These are phyloP conservation scores for Malus hybrid DNA, from an alignment of 331 rosid genomes.

Conservation along the genomic window DNA sequence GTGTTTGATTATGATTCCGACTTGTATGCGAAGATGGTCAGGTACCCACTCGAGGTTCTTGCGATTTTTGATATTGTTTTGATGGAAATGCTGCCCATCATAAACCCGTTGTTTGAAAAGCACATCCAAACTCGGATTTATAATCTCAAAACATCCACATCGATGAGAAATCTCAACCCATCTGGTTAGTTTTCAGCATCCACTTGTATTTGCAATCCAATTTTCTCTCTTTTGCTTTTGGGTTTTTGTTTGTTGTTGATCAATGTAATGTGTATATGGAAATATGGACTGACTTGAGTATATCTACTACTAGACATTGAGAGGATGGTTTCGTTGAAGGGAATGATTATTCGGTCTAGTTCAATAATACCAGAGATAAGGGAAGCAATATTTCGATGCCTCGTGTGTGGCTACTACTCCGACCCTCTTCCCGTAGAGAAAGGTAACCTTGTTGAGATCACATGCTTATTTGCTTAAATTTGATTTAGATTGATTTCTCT, in stretches of 20 bases:
- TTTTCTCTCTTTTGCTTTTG: neutral
- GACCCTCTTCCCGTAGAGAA: slow-evolving; percentile 81
- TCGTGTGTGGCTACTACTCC: slow-evolving; percentile 76
- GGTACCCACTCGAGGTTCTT: slow-evolving; percentile 93
- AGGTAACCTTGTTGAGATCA: slow-evolving; percentile 34
- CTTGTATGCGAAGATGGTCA: slow-evolving; percentile 84
- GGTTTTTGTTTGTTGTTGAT: neutral
- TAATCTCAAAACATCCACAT: slow-evolving; percentile 64
- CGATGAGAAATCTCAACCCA: slow-evolving; percentile 92
- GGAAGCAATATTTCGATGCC: slow-evolving; percentile 95
- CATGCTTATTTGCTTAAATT: neutral
- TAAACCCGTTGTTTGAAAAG: slow-evolving; percentile 76
- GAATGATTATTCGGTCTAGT: slow-evolving; percentile 85
- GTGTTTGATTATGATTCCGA: slow-evolving; percentile 86
- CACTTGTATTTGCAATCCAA: neutral
- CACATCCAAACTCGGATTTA: slow-evolving; percentile 89
- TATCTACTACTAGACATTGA: slow-evolving; percentile 52
- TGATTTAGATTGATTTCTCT: neutral
- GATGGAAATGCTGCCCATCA: slow-evolving; percentile 80
- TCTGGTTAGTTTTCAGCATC: slow-evolving; percentile 48
- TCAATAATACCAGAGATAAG: slow-evolving; percentile 87
- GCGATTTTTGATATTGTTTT: slow-evolving; percentile 90
- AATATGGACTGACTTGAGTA: slow-evolving; percentile 3
- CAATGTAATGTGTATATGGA: neutral
- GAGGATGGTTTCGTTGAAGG: slow-evolving; percentile 91